A percentile compares a stretch with the other conserved stretches of the same genome.
These are phyloP conservation scores for Cystobasidium pallidum DNA, from an alignment of 1,284 basidiomycete genomes.

Conservation along the genomic window DNA sequence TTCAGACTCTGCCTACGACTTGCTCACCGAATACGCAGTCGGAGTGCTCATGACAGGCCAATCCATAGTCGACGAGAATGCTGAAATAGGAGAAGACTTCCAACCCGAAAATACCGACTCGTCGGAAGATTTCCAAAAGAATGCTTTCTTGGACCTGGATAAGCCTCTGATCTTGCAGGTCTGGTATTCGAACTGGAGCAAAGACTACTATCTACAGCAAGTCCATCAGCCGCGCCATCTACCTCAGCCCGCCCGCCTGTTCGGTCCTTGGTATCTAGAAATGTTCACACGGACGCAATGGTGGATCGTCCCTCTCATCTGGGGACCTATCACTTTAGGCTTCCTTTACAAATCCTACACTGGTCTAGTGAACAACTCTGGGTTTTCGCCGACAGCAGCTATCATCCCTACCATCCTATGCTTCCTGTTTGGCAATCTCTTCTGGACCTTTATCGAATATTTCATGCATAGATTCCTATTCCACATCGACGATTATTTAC, in stretches of 20 bases:
- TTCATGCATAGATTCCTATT: conserved; percentile 95
- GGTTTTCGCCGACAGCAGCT: conserved; percentile 61
- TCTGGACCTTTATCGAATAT: conserved; percentile 97
- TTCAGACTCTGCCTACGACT: conserved; percentile 86
- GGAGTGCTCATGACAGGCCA: conserved; percentile 78
- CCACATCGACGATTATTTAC: conserved; percentile 89
- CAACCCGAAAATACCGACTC: conserved; percentile 83
- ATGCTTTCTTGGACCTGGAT: conserved; percentile 88
- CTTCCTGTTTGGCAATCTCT: conserved; percentile 78
- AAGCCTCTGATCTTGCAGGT: conserved; percentile 84
- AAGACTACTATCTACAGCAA: conserved; percentile 93
- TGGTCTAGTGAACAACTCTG: conserved; percentile 44
- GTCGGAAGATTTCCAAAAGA: conserved; percentile 76
- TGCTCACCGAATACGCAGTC: conserved; percentile 84
- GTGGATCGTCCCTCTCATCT: conserved; percentile 91
- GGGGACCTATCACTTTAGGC: conserved; percentile 77
- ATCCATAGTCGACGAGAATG: conserved; percentile 70
- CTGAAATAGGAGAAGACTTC: conserved; percentile 68
- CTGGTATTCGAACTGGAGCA: conserved; percentile 81
- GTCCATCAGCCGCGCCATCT: conserved; percentile 95
- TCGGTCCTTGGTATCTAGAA: conserved; percentile 82
- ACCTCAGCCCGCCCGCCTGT: conserved; percentile 81
- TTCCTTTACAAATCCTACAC: conserved; percentile 66
- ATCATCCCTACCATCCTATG: conserved; percentile 60
- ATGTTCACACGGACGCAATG: conserved; percentile 85